Evolutionary conservation across 1,284 basidiomycete genomes (phyloP).

Genomic region (Coniferiporia weirii): DNA sequence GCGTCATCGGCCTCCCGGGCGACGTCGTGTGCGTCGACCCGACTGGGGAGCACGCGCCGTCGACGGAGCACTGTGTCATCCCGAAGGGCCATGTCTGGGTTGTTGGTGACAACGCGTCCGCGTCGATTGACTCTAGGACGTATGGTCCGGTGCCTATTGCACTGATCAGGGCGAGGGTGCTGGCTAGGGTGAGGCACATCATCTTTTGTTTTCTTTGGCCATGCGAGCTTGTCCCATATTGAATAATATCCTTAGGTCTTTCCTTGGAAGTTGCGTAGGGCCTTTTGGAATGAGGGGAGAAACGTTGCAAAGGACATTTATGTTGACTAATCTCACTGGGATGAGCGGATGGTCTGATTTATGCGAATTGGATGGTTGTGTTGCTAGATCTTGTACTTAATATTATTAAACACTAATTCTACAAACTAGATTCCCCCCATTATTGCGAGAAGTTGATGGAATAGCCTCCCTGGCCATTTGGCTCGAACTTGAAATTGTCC

Average conservation of each 20-base stretch:
- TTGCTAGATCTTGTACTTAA: too few relatives aligned
- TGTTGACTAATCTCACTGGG: too few relatives aligned
- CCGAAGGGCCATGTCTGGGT: slow-evolving; percentile 91
- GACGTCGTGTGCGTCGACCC: slow-evolving; percentile 89
- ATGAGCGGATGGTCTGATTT: too few relatives aligned
- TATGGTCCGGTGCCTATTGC: slow-evolving; percentile 92
- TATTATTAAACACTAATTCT: neutral
- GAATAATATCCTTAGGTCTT: slow-evolving; percentile 39
- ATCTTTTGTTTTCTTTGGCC: neutral
- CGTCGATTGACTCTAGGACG: slow-evolving; percentile 81
- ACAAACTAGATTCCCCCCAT: neutral
- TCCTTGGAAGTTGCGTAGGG: slow-evolving; percentile 41
- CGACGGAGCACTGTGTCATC: slow-evolving; percentile 65
- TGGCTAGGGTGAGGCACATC: slow-evolving; percentile 60
- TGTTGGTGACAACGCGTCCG: slow-evolving; percentile 82
- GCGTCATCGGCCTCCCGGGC: slow-evolving; percentile 86
- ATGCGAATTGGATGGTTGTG: too few relatives aligned
- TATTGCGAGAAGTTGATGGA: slow-evolving; percentile 73
- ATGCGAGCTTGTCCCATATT: too few relatives aligned
- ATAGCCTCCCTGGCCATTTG: slow-evolving; percentile 90
- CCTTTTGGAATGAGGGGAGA: slow-evolving; percentile 31
- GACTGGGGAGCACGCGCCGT: slow-evolving; percentile 53
- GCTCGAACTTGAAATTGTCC: slow-evolving; percentile 92
- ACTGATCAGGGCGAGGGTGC: slow-evolving; percentile 71
- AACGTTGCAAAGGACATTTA: neutral